A percentile compares a stretch with the other conserved stretches of the same genome.
Conservation (phyloP, 148 eudicot species). For the Salicornia ramosissima region DNA sequence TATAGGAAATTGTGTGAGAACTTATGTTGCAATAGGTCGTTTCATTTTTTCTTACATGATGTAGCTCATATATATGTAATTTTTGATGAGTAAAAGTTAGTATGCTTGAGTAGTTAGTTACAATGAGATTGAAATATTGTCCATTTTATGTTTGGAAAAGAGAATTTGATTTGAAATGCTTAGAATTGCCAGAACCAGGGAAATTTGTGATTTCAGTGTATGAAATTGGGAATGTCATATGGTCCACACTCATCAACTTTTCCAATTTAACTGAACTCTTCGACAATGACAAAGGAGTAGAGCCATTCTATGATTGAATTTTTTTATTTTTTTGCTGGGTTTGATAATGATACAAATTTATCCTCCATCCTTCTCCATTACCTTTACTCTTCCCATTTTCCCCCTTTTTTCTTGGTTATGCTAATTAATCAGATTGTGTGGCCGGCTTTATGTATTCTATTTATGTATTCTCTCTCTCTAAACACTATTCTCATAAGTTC, state of each 20-base stretch:
- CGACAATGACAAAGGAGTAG: neutral
- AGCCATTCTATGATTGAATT: neutral
- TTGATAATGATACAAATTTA: no score
- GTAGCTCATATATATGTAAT: constrained; percentile 1
- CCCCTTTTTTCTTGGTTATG: no score
- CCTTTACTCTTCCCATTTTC: no score
- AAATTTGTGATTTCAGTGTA: neutral
- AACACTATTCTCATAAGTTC: no score
- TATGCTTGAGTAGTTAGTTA: neutral
- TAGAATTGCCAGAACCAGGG: neutral
- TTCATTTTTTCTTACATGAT: neutral
- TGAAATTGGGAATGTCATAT: neutral
- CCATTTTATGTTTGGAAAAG: neutral
- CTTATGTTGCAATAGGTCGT: constrained; percentile 13
- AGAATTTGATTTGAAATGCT: neutral
- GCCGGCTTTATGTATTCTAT: no score
- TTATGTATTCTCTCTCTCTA: no score
- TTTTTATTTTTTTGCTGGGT: neutral
- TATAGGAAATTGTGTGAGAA: constrained; percentile 23
- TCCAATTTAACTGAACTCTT: neutral
- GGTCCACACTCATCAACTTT: neutral
- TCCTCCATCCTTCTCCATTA: neutral
- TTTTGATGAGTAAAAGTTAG: neutral
- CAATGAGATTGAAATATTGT: neutral
- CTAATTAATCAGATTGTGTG: no score